These are phyloP conservation scores for Paramecium bursaria DNA, from an alignment of 73 alveolate genomes.

Conservation along the genomic window DNA sequence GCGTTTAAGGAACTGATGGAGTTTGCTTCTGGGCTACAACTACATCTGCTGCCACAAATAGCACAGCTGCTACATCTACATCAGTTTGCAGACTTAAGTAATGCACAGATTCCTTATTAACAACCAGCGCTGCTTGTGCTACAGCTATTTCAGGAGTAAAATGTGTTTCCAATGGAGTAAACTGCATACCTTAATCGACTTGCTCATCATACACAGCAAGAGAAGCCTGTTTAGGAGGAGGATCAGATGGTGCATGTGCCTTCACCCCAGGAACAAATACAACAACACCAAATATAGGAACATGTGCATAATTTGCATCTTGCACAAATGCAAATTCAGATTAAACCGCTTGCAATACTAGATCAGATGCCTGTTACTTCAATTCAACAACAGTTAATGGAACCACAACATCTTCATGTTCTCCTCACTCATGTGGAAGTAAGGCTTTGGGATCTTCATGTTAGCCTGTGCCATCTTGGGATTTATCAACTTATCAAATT, in stretches of 20 bases:
- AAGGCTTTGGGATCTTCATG: slow-evolving; percentile 2
- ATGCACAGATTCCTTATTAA: background rate
- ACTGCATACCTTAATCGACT: slow-evolving; percentile 4
- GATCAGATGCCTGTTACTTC: background rate
- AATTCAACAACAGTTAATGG: background rate
- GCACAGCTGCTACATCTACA: background rate
- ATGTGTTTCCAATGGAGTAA: slow-evolving; percentile 43
- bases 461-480: slow-evolving; percentile 10
- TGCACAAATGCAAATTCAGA: slow-evolving; percentile 49
- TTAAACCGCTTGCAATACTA: slow-evolving; percentile 6
- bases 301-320: slow-evolving; percentile 7
- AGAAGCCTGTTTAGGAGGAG: slow-evolving; percentile 35
- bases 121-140: slow-evolving; percentile 4
- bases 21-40: slow-evolving; percentile 30
- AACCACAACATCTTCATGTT: slow-evolving; percentile 1
- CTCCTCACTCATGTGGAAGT: slow-evolving; percentile 8
- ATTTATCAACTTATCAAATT: background rate
- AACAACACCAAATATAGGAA: background rate
- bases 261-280: background rate
- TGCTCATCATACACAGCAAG: slow-evolving; percentile 1
- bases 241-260: slow-evolving; percentile 35
- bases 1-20: slow-evolving; percentile 37
- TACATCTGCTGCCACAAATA: background rate
- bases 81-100: slow-evolving; percentile 26
- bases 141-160: background rate